Base-by-base conservation (phyloP, 495 filamentous ascomycete genomes). In the Penicillium longicatenatum region DNA sequence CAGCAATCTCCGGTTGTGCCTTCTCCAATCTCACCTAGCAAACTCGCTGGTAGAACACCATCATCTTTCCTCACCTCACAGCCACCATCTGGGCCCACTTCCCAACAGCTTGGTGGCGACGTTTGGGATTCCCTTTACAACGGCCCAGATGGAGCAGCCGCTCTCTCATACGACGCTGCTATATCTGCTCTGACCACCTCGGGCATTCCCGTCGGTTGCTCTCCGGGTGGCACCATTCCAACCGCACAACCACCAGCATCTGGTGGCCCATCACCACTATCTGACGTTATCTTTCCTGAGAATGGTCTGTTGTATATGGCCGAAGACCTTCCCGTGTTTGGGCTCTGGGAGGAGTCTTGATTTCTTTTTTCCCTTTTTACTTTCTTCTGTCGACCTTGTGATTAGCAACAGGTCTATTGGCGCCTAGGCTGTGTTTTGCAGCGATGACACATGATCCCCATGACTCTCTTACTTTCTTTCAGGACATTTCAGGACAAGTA, bases 131-230 rank as follows among this genome's bases (percentile, higher is more conserved):
- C 69, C 43, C 37, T 80, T 55, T 73, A 70, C 54, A 60, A 64
- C 44, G 53, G 49, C 31, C n/a, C 71, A 37, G 60, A 70, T 50
- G 64, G 48, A 31, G 66, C 62, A 52, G 63, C 62, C 26, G 60
- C 37, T 50, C 57, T 68, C 45, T 68, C 65, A 35, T 80, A 64
- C 54, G 78, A 69, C 65, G 71, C 62, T 49, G 79, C 79, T 8
- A 79, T 84, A 20, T 76, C 80, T 8, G 75, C 81, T 14, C 66
- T 86, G 5, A 77, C 74, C 5, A 80, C 74, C 12, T 76, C 76
- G 1, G 75, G 78, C 0, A 70, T 79, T 43, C 73, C 77, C 5
- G 63, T 73, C 10, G 67, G 67, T 26, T 75, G 68, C 39, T 78
- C 78, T 12, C 74, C 74, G 11, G 77, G 78, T 33, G 66, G 73